phyloP scores from a whole-genome alignment of 768 basidiomycete genomes.

The Tylopilus rubrobrunneus region DNA sequence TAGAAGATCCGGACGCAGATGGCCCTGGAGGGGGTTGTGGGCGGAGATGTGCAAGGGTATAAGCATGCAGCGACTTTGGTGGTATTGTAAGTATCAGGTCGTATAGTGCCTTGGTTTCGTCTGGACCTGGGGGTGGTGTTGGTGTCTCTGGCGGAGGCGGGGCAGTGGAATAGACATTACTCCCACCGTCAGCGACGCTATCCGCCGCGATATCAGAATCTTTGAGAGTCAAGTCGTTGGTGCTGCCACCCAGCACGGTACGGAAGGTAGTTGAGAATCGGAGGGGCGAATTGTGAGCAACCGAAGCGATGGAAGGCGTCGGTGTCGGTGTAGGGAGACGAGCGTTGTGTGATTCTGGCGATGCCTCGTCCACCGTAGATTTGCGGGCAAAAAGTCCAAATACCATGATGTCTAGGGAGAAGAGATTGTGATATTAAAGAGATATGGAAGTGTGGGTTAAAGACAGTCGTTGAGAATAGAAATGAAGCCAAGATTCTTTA shows the following conservation, averaged over 20 bases:
- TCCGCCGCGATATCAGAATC: constrained; percentile 10
- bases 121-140: constrained; percentile 37
- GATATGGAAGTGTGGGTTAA: background rate
- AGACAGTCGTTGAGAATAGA: background rate
- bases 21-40: constrained; percentile 4
- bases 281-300: constrained; percentile 20
- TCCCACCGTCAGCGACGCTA: constrained; percentile 5
- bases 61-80: constrained; percentile 61
- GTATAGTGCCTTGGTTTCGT: constrained; percentile 43
- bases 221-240: constrained; percentile 20
- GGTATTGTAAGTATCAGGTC: constrained; percentile 58
- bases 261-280: constrained; percentile 17
- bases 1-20: constrained; percentile 5
- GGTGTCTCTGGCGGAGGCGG: constrained; percentile 29
- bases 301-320: constrained; percentile 38
- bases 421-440: constrained; percentile 16
- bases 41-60: constrained; percentile 51
- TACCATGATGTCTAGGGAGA: constrained; percentile 28
- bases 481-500: constrained; percentile 5
- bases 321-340: constrained; percentile 53
- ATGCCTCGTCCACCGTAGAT: constrained; percentile 12
- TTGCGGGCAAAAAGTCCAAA: constrained; percentile 42
- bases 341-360: background rate
- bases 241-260: constrained; percentile 16
- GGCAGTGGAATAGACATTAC: constrained; percentile 9